These are phyloP conservation scores for Tulasnella sp. DNA, from an alignment of 768 basidiomycete genomes.

Conservation along the genomic window DNA sequence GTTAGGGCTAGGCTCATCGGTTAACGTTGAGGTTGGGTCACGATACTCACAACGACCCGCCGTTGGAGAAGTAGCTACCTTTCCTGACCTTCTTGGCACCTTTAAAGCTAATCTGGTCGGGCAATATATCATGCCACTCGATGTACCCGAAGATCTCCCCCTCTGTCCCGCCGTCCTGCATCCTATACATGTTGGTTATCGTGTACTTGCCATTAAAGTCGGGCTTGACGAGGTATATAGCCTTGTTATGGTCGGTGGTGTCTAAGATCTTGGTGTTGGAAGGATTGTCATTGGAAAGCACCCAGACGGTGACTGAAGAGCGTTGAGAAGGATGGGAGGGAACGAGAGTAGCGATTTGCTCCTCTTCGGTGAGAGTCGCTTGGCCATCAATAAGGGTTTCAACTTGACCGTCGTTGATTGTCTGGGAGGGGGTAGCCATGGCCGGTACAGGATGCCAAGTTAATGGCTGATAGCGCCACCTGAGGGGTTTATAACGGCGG, in stretches of 20 bases:
- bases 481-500: neutral
- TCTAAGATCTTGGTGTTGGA: constrained; percentile 12
- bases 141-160: constrained; percentile 5
- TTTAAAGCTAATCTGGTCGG: constrained; percentile 16
- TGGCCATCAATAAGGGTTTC: neutral
- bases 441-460: neutral
- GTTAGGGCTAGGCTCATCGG: neutral
- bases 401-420: neutral
- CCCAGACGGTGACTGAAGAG: neutral
- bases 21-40: neutral
- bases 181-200: constrained; percentile 7
- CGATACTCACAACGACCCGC: neutral
- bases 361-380: neutral
- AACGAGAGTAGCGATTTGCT: constrained; percentile 9
- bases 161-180: neutral
- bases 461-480: neutral
- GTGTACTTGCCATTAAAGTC: constrained; percentile 14
- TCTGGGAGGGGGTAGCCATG: neutral
- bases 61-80: constrained; percentile 12
- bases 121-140: constrained; percentile 12
- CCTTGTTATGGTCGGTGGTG: neutral
- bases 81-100: constrained; percentile 15
- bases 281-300: constrained; percentile 15
- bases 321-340: constrained; percentile 7
- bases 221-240: constrained; percentile 1